Evolutionary conservation across 352 stramenopile genomes (phyloP), one percentile per base, ranked within the genome.

Genomic region (Phytophthora crassamura): DNA sequence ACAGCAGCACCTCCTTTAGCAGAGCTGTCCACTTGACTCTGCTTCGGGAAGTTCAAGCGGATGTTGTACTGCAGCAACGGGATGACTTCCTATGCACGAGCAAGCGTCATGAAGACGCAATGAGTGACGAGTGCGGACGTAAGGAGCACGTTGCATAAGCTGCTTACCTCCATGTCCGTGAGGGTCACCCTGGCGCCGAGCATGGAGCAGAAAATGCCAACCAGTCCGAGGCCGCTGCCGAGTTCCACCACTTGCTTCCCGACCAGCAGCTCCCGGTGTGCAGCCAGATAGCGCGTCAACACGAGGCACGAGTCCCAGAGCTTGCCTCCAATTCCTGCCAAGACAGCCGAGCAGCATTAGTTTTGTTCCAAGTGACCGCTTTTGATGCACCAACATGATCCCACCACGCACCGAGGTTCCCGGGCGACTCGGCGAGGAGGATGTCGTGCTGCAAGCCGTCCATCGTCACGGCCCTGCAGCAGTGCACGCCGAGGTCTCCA

Each of bases 261-360:
- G 7, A 51, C 33, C 10, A 87, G 36, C 48, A 92, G 16, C 9
- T 80, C 64, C 18, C 63, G 60, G 15, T 84, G 61, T 5, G 61
- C 56, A 16, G 74, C 56, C 18, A 94, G 49, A 63, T 91, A 93
- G 16, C 72, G 70, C 7, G 81, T 91, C 49, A 94, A 62, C 15
- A 94, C 80, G 28, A 94, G 71, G 20, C 83, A 89, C 49, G 84
- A 93, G 66, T 94, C 86, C 86, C 86, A 94, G 14, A 94, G 59
- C 57, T 94, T 94, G n/a, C 85, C 85, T 38, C 79, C 85, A 54
- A 94, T 94, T 20, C 85, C 79, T 88, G 50, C 35, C 30, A 30
- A 22, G 25, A 32, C 7, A 66, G 41, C 32, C 45, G 53, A 45
- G 7, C 9, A 62, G 18, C 33, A 51, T 67, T 63, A 70, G 60